Evolutionary conservation across 1,284 basidiomycete genomes (phyloP), one percentile per base, ranked within the genome.

Genomic region (Apiotrichum sp.): DNA sequence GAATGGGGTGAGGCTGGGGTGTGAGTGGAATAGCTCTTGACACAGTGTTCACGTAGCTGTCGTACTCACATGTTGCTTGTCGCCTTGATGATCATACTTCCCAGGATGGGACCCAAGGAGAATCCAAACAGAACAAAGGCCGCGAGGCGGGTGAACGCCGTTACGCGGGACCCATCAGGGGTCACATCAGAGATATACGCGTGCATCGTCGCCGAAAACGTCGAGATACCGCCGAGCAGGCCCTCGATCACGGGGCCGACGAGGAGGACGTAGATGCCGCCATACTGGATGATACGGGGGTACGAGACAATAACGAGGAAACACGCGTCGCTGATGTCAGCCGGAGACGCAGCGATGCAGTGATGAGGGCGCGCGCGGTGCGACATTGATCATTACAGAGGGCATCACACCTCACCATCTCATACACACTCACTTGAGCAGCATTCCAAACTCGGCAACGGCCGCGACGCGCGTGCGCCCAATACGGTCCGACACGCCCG

Each of bases 131-230:
- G 75, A 53, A 71, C 59, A 33, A 70, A 64, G 2, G 71, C 75
- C 6, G 81, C 81, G 66, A 92, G 86, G 22, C 87, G 83, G 29
- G 87, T 86, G 76, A 91, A 93, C 40, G 88, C 83, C 36, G 84
- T 82, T 0, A 89, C 84, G 47, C 89, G 82, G 22, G 88, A 89
- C 45, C 89, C 89, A 55, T 86, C 81, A 3, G 88, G 87, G 1
- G 90, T 92, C 68, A 87, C 88, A 68, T 93, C 89, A 13, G 86
- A 87, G 47, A 79, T 65, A 70, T 93, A 97, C 1, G 92, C 89
- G 35, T 88, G 85, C 42, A 85, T 84, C 0, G 87, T 85, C 2
- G 87, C 85, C 58, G 86, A 83, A 9, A 92, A 77, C 0, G 89
- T 87, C 5, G 87, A 83, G 81, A 87, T 87, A n/a, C 93, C 89